Percentiles rank a stretch among this genome's conserved stretches.
phyloP scores from a whole-genome alignment of 2,329 filamentous ascomycete genomes.

The Beauveria scarabaeidicola region DNA sequence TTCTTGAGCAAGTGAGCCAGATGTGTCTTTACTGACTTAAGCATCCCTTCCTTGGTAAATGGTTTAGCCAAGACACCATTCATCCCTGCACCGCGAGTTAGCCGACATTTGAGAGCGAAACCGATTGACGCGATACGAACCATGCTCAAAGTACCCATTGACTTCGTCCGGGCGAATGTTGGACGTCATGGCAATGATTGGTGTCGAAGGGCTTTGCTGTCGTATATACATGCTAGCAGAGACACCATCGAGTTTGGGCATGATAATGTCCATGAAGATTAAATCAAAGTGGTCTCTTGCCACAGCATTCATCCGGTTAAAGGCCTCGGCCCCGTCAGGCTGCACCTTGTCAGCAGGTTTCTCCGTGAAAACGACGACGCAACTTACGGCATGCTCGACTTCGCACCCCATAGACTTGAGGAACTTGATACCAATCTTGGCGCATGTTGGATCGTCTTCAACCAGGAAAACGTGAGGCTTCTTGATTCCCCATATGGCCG shows the following conservation, averaged over 20 bases:
- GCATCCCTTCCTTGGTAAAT: conserved; percentile 82
- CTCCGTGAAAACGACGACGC: not conserved
- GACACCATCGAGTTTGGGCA: conserved; percentile 92
- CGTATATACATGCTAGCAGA: conserved; percentile 90
- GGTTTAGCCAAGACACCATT: conserved; percentile 95
- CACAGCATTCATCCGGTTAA: conserved; percentile 62
- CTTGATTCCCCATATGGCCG: conserved; percentile 44
- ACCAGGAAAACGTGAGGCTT: conserved; percentile 82
- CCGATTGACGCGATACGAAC: conserved; percentile 42
- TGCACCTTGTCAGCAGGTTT: conserved; percentile 11
- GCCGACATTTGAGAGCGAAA: not conserved
- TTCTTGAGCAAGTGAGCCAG: conserved; percentile 74
- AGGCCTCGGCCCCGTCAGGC: conserved; percentile 78
- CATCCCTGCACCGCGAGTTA: conserved; percentile 59
- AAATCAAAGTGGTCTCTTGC: conserved; percentile 48
- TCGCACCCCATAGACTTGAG: conserved; percentile 56
- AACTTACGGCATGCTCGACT: conserved; percentile 58
- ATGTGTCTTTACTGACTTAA: conserved; percentile 81
- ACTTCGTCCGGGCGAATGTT: conserved; percentile 97
- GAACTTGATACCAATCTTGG: conserved; percentile 60
- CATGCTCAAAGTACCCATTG: conserved; percentile 93
- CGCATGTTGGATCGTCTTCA: conserved; percentile 66
- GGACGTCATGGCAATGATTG: conserved; percentile 97
- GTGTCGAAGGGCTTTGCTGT: conserved; percentile 71
- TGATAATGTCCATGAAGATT: conserved; percentile 91